phyloP scores from a whole-genome alignment of 106 monocot genomes.

The Agapanthus africanus region DNA sequence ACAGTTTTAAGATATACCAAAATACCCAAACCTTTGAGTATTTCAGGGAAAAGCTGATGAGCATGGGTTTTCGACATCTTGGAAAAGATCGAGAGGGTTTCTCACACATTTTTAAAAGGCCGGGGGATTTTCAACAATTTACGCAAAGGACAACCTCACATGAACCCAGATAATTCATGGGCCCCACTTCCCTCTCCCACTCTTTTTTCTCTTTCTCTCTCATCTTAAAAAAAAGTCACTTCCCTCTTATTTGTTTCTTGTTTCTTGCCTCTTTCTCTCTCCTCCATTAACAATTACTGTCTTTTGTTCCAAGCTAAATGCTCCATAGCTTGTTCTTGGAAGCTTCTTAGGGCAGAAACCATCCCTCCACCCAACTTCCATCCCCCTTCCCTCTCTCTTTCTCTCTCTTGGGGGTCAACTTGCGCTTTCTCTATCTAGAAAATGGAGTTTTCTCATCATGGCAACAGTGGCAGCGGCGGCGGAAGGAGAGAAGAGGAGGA shows the following conservation, averaged over 20 bases:
- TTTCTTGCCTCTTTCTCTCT: background rate
- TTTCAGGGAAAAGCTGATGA: too few species aligned
- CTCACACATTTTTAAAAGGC: too few species aligned
- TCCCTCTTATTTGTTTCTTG: background rate
- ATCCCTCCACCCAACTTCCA: background rate
- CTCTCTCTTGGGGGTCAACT: too few species aligned
- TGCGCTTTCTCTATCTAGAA: too few species aligned
- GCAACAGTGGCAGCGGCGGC: too few species aligned
- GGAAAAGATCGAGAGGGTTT: too few species aligned
- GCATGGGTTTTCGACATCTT: too few species aligned
- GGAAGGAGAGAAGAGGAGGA: background rate
- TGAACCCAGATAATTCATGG: slow-evolving; percentile 8
- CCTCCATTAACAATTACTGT: background rate
- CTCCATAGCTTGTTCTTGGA: background rate
- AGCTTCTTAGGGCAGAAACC: slow-evolving; percentile 9
- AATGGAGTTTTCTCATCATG: background rate
- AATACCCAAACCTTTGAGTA: too few species aligned
- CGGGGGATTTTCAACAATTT: too few species aligned
- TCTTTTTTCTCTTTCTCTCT: background rate
- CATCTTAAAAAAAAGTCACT: background rate
- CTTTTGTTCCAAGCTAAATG: too few species aligned
- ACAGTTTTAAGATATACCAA: too few species aligned
- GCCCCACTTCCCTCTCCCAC: background rate
- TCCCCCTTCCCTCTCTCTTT: too few species aligned
- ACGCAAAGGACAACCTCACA: slow-evolving; percentile 9